phyloP scores from a whole-genome alignment of 345 rosid species.

The Populus simonii region DNA sequence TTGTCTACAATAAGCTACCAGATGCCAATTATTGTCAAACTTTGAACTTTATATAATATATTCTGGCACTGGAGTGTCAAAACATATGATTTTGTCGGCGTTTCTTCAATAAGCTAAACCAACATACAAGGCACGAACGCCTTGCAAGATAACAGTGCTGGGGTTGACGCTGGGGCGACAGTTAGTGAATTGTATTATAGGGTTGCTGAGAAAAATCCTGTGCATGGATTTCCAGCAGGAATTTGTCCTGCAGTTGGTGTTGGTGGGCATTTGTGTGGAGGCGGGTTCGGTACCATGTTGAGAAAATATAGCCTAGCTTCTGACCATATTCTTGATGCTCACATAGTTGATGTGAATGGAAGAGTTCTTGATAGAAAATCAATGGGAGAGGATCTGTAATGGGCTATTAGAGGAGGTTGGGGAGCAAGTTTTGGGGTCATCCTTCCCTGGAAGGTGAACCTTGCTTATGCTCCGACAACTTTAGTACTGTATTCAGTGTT shows the following conservation, averaged over 20 bases:
- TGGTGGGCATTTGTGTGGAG: constrained; percentile 26
- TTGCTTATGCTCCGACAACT: constrained; percentile 9
- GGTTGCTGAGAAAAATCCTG: constrained; percentile 8
- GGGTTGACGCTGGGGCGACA: constrained; percentile 24
- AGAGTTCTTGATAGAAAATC: constrained; percentile 8
- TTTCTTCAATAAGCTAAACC: no score
- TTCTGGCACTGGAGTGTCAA: no score
- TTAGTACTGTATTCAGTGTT: constrained; percentile 16
- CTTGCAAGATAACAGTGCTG: constrained; percentile 8
- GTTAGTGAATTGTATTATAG: constrained; percentile 22
- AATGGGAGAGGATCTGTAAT: constrained; percentile 25
- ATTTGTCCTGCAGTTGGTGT: constrained; percentile 21
- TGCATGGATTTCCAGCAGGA: constrained; percentile 27
- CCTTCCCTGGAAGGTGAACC: constrained; percentile 17
- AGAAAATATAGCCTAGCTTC: constrained; percentile 22
- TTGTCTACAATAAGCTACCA: no score
- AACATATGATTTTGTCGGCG: no score
- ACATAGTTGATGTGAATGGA: constrained; percentile 19
- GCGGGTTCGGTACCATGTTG: constrained; percentile 22
- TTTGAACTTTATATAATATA: no score
- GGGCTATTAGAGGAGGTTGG: constrained; percentile 30
- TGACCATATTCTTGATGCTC: constrained; percentile 20
- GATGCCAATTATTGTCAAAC: no score
- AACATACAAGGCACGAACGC: neutral
- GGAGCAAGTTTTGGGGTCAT: constrained; percentile 28